Evolutionary conservation across 2,329 filamentous ascomycete genomes (phyloP), one percentile per base, ranked within the genome.

Genomic region (Aureobasidium sp.): DNA sequence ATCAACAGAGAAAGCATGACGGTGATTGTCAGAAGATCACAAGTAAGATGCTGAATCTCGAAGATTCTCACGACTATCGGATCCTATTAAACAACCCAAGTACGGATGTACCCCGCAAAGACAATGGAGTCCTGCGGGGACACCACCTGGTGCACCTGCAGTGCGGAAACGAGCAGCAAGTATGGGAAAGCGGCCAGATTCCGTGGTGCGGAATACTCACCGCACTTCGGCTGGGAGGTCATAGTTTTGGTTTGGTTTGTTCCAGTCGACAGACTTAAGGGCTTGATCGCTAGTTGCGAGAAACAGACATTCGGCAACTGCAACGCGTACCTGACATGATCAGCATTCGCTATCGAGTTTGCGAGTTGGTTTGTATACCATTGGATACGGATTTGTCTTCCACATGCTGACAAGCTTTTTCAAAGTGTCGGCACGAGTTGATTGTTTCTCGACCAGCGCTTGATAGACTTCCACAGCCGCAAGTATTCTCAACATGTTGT

Each of bases 401-500:
- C 95, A 72, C 73, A 95, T 80, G 19, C 79, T 81, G 0, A 79
- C 79, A 35, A 96, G 71, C 66, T 90, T 87, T 64, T 78, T 82
- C 51, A 83, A 68, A 3, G 85, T 85, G 17, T 78, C 77, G 54
- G 73, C 72, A 7, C 71, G 69, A 6, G 80, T 70, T 1, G 72
- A 71, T 21, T 73, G 68, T n/a, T 77, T 66, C n/a, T 64, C 62
- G 3, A 81, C 80, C 22, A 95, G 70, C 0, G 81, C 82, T 2
- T 83, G 80, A 68, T 96, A 97, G 11, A 93, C 79, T 62, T 84
- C 85, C 56, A 94, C 73, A 19, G 87, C 88, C 0, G 88, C 86
- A 64, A 88, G 80, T 1, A 97, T 76, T 67, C 93, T 91, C 47
- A 84, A 80, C 38, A 95, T 80, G 65, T 88, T 93, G 17, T 85